phyloP scores from a whole-genome alignment of 352 stramenopile genomes.

The Pythium plurisporium region DNA sequence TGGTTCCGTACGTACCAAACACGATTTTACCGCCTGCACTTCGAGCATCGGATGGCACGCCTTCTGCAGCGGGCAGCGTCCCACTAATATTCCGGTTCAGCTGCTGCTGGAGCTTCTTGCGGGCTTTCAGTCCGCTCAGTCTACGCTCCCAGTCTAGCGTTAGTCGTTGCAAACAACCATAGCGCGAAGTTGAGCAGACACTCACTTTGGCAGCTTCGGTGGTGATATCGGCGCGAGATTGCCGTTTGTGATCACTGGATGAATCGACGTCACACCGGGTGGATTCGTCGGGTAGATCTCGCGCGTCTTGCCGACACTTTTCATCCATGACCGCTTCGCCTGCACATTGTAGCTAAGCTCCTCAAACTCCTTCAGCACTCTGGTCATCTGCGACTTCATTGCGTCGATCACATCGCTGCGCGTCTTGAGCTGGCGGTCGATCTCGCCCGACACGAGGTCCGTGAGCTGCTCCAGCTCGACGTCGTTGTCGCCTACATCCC shows the following conservation, averaged over 20 bases:
- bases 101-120: slow-evolving; percentile 46
- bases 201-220: slow-evolving; percentile 48
- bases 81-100: slow-evolving; percentile 30
- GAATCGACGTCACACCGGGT: slow-evolving; percentile 10
- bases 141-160: slow-evolving; percentile 8
- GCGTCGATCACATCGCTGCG: slow-evolving; percentile 45
- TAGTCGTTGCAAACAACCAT: background rate
- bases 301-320: slow-evolving; percentile 41
- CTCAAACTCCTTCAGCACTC: slow-evolving; percentile 66
- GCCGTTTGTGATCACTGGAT: slow-evolving; percentile 29
- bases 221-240: slow-evolving; percentile 26
- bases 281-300: slow-evolving; percentile 27
- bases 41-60: slow-evolving; percentile 25
- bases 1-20: slow-evolving; percentile 49
- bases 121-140: slow-evolving; percentile 29
- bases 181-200: too few relatives aligned
- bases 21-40: slow-evolving; percentile 55
- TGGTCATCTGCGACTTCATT: slow-evolving; percentile 68
- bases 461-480: slow-evolving; percentile 51
- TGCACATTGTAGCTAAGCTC: slow-evolving; percentile 47
- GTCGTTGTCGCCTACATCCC: slow-evolving; percentile 22
- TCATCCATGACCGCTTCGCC: slow-evolving; percentile 68
- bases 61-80: slow-evolving; percentile 20
- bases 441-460: slow-evolving; percentile 52
- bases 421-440: slow-evolving; percentile 52